phyloP scores from a whole-genome alignment of 164 flowering plant species.

The Vitis rotundifolia region DNA sequence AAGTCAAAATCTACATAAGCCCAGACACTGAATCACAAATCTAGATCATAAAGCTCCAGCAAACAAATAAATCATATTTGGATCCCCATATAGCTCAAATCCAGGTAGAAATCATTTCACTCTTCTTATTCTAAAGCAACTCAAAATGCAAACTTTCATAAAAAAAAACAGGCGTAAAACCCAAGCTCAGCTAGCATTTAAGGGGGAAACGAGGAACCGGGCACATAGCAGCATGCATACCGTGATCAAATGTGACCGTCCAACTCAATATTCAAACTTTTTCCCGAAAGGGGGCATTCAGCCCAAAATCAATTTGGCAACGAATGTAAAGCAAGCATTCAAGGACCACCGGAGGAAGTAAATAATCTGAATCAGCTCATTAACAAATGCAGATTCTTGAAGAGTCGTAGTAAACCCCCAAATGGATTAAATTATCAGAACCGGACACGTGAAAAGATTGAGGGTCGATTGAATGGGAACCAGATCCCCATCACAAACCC shows the following conservation, averaged over 20 bases:
- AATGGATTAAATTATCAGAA: neutral
- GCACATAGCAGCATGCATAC: conserved; percentile 5
- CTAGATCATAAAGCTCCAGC: neutral
- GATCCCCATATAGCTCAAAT: neutral
- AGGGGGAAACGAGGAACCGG: neutral
- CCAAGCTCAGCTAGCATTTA: neutral
- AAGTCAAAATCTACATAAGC: neutral
- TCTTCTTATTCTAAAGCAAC: neutral
- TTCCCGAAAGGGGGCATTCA: neutral
- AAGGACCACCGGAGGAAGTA: conserved; percentile 21
- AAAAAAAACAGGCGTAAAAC: conserved; percentile 2
- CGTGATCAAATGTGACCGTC: neutral
- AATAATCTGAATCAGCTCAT: conserved; percentile 16
- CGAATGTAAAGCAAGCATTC: neutral
- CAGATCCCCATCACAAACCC: conserved; percentile 25
- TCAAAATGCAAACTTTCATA: conserved; percentile 11
- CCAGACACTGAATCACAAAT: neutral
- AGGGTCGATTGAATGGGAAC: conserved; percentile 1
- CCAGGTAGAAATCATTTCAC: neutral
- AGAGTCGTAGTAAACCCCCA: neutral
- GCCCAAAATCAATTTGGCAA: too few relatives aligned
- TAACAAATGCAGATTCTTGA: conserved; percentile 13
- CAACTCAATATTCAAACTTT: neutral
- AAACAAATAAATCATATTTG: neutral
- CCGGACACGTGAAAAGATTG: conserved; percentile 1